These are phyloP conservation scores for Fusarium pilosicola DNA, from an alignment of 2,329 filamentous ascomycete genomes.

Conservation along the genomic window DNA sequence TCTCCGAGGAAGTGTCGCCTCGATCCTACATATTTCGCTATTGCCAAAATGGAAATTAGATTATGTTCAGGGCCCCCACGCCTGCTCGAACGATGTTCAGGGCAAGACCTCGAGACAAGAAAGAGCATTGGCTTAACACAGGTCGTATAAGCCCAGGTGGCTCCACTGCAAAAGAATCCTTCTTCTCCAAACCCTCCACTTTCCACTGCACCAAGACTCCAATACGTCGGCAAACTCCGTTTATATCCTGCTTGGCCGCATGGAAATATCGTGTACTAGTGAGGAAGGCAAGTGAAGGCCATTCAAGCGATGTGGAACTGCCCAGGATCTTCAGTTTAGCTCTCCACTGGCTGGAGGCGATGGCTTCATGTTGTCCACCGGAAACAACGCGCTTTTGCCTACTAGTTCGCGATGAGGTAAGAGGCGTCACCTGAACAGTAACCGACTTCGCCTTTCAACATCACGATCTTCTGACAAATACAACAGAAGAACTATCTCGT, in stretches of 20 bases:
- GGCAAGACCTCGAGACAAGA: neutral
- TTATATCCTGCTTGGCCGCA: neutral
- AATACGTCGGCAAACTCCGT: neutral
- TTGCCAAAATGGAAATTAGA: neutral
- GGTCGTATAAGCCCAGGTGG: neutral
- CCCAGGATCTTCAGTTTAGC: neutral
- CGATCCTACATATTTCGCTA: neutral
- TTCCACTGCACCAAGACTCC: neutral
- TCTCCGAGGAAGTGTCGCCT: neutral
- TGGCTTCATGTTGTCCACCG: neutral
- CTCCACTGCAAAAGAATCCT: neutral
- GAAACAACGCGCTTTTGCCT: neutral
- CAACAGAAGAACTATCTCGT: neutral
- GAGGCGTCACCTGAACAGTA: neutral
- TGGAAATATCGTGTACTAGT: neutral
- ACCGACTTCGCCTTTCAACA: neutral
- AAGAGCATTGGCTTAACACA: neutral
- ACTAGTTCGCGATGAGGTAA: neutral
- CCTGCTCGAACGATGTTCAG: neutral
- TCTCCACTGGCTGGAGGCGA: neutral
- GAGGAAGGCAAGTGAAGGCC: neutral
- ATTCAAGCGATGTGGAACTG: neutral
- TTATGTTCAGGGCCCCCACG: neutral
- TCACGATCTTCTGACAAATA: neutral
- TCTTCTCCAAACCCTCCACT: neutral